These are phyloP conservation scores for Nadsonia commutata DNA, from an alignment of 1,139 yeast species.

Conservation along the genomic window DNA sequence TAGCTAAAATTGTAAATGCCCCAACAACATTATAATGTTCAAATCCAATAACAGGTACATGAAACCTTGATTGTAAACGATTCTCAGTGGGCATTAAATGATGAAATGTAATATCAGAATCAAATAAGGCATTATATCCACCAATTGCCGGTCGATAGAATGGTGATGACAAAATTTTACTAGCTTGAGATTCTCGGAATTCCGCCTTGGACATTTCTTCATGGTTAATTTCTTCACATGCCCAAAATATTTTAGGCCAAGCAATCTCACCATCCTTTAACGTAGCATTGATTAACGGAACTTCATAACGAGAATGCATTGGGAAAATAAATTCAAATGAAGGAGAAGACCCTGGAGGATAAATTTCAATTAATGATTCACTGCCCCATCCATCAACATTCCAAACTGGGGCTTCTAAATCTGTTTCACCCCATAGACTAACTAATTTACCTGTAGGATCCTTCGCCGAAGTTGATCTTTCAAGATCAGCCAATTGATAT, in stretches of 20 bases:
- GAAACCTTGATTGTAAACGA: constrained; percentile 10
- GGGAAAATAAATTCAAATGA: constrained; percentile 25
- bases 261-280: constrained; percentile 15
- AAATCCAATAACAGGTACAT: constrained; percentile 26
- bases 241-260: constrained; percentile 34
- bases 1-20: constrained; percentile 19
- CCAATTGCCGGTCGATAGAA: background rate
- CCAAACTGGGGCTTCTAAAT: constrained; percentile 36
- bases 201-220: background rate
- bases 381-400: constrained; percentile 32
- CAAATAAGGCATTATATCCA: background rate
- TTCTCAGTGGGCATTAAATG: background rate
- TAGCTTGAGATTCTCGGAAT: background rate
- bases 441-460: constrained; percentile 23
- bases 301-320: constrained; percentile 35
- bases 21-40: constrained; percentile 19
- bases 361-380: constrained; percentile 26
- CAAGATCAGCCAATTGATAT: constrained; percentile 26
- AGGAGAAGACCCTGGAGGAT: constrained; percentile 7
- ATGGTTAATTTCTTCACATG: constrained; percentile 26
- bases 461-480: constrained; percentile 15
- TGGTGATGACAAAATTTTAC: background rate
- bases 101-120: background rate
- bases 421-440: constrained; percentile 31
- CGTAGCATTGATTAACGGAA: constrained; percentile 21